Conservation (phyloP, 1,284 basidiomycete genomes). For the Apiotrichum sp. region DNA sequence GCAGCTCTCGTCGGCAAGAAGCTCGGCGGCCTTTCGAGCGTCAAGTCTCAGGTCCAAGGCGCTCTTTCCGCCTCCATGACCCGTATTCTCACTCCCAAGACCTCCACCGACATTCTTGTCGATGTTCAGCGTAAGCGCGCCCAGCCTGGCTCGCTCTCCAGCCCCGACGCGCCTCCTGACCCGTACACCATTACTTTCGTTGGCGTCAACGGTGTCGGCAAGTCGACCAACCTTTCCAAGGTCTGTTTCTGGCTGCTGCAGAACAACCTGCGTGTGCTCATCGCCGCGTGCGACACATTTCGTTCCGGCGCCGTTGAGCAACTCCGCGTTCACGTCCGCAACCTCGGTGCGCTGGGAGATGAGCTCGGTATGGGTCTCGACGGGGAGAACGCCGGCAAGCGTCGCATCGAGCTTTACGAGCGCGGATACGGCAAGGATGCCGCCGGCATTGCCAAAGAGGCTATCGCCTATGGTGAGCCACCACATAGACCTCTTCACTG, state of each 20-base stretch:
- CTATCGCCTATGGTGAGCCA: conserved; percentile 71
- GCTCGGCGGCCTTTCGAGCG: conserved; percentile 76
- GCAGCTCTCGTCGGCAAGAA: conserved; percentile 84
- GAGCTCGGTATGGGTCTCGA: conserved; percentile 51
- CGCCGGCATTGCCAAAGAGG: conserved; percentile 93
- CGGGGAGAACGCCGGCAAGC: conserved; percentile 3
- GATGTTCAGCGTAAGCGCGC: conserved; percentile 53
- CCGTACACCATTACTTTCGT: conserved; percentile 96
- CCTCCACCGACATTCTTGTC: conserved; percentile 88
- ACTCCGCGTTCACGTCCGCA: conserved; percentile 90
- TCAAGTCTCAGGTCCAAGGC: conserved; percentile 73
- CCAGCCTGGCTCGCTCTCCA: conserved; percentile 61
- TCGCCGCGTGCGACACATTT: conserved; percentile 99
- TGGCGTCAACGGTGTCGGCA: conserved; percentile 99
- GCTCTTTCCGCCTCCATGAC: conserved; percentile 85
- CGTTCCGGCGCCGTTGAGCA: conserved; percentile 97
- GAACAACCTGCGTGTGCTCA: conserved; percentile 85
- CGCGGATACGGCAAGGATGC: conserved; percentile 98
- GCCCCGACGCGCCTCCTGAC: conserved; percentile 53
- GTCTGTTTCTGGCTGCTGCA: conserved; percentile 99
- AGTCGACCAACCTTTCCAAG: conserved; percentile 96
- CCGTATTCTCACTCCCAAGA: conserved; percentile 90
- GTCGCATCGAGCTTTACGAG: conserved; percentile 77
- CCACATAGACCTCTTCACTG: neutral
- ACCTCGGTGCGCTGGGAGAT: conserved; percentile 79